These are phyloP conservation scores for Lactarius sp. DNA, from an alignment of 768 basidiomycete species.

Conservation along the genomic window DNA sequence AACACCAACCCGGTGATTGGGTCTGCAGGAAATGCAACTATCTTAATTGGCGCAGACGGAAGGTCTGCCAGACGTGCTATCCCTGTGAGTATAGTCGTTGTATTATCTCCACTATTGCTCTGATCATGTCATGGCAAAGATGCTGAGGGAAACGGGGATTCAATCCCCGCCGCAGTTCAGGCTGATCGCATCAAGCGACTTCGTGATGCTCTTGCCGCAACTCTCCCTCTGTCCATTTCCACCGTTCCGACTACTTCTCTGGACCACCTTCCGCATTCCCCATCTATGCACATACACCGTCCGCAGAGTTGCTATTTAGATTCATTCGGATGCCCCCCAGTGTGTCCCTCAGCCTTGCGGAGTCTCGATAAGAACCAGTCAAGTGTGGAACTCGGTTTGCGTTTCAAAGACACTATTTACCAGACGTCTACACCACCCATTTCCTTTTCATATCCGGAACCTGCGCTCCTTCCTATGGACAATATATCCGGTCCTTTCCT, in stretches of 20 bases:
- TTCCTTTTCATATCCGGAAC: slow-evolving; percentile 34
- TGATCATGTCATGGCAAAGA: slow-evolving; percentile 38
- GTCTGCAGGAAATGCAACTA: slow-evolving; percentile 82
- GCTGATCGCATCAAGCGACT: slow-evolving; percentile 78
- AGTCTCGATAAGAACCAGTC: slow-evolving; percentile 23
- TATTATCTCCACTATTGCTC: slow-evolving; percentile 17
- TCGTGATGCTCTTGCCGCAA: slow-evolving; percentile 53
- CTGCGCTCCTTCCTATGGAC: slow-evolving; percentile 26
- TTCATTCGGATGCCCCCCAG: neutral
- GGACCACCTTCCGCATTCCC: neutral
- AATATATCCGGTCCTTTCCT: slow-evolving; percentile 44
- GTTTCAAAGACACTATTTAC: slow-evolving; percentile 56
- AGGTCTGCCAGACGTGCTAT: slow-evolving; percentile 86
- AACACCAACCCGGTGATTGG: slow-evolving; percentile 59
- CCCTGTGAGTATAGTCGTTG: slow-evolving; percentile 52
- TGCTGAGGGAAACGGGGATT: slow-evolving; percentile 85
- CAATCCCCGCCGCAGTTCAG: slow-evolving; percentile 79
- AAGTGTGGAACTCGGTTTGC: slow-evolving; percentile 44
- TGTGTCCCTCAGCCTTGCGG: neutral
- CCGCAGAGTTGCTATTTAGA: slow-evolving; percentile 1
- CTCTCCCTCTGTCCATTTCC: slow-evolving; percentile 15
- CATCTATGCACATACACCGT: slow-evolving; percentile 2
- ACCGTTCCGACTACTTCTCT: neutral
- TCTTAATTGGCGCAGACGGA: slow-evolving; percentile 80
- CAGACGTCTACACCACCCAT: slow-evolving; percentile 52